A percentile compares a stretch with the other conserved stretches of the same genome.
phyloP scores from a whole-genome alignment of 2,329 filamentous ascomycete species.

The Exophiala lecanii-corni region DNA sequence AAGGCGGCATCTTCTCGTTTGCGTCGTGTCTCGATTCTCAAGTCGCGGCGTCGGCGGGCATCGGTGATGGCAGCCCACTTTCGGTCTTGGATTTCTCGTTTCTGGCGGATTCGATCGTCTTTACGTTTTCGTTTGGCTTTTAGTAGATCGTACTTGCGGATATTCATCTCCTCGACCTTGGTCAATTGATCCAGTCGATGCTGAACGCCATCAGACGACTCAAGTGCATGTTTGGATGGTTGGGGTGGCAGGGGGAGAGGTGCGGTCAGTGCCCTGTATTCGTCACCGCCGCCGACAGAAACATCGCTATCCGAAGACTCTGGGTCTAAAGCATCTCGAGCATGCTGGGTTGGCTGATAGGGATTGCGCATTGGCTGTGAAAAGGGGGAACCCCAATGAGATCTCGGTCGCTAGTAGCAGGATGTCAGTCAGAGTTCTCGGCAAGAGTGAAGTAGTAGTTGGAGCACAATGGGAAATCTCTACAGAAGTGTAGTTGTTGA shows the following conservation, averaged over 20 bases:
- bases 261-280: constrained; percentile 16
- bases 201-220: constrained; percentile 22
- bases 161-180: constrained; percentile 23
- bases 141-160: constrained; percentile 23
- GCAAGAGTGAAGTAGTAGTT: no score
- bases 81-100: constrained; percentile 23
- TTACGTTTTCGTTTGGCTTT: constrained; percentile 24
- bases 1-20: constrained; percentile 24
- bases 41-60: constrained; percentile 24
- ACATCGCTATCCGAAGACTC: constrained; percentile 26
- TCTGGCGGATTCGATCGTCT: constrained; percentile 25
- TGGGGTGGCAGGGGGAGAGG: constrained; percentile 22
- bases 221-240: constrained; percentile 23
- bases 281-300: constrained; percentile 17
- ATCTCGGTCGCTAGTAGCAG: constrained; percentile 19
- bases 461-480: no score
- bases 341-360: constrained; percentile 9
- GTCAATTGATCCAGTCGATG: constrained; percentile 22
- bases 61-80: constrained; percentile 24
- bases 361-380: constrained; percentile 7
- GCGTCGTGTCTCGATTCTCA: constrained; percentile 20
- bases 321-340: constrained; percentile 20
- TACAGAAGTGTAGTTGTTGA: no score
- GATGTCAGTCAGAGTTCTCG: no score
- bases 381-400: constrained; percentile 20